These are phyloP conservation scores for Clavulina sp. DNA, from an alignment of 768 basidiomycete species.

Conservation along the genomic window DNA sequence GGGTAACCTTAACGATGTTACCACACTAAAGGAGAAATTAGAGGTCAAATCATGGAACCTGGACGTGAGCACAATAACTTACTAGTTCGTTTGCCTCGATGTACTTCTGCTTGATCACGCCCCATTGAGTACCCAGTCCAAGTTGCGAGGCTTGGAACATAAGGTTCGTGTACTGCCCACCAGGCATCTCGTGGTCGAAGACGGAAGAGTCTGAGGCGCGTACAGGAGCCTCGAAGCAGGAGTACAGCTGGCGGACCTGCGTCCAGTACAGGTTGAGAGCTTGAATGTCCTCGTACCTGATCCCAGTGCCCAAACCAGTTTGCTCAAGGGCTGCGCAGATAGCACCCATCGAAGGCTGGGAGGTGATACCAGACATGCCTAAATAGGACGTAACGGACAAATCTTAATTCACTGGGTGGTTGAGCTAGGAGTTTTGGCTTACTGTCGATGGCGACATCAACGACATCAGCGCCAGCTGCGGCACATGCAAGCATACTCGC, in stretches of 20 bases:
- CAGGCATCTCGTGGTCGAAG: conserved; percentile 99
- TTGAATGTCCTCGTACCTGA: conserved; percentile 92
- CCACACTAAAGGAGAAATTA: conserved; percentile 55
- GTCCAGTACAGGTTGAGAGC: conserved; percentile 97
- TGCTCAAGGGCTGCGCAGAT: conserved; percentile 91
- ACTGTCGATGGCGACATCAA: conserved; percentile 99
- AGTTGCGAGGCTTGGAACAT: conserved; percentile 99
- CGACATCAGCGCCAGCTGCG: conserved; percentile 92
- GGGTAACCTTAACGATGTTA: conserved; percentile 97
- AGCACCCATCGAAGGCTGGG: conserved; percentile 98
- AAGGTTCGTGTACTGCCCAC: conserved; percentile 86
- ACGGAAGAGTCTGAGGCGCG: conserved; percentile 94
- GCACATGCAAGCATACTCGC: conserved; percentile 96
- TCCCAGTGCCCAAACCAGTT: conserved; percentile 82
- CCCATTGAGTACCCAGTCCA: conserved; percentile 94
- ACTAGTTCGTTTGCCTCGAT: conserved; percentile 94
- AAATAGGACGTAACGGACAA: too few species aligned
- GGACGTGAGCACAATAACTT: conserved; percentile 15
- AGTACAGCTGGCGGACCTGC: conserved; percentile 86
- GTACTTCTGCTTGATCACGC: conserved; percentile 97
- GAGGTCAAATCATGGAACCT: background rate
- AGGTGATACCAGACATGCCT: conserved; percentile 98
- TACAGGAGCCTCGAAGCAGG: conserved; percentile 97
- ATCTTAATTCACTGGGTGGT: too few species aligned
- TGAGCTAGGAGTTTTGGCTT: too few species aligned